phyloP scores from a whole-genome alignment of 371 early-diverging fungal species.

The Lichtheimia ornata region DNA sequence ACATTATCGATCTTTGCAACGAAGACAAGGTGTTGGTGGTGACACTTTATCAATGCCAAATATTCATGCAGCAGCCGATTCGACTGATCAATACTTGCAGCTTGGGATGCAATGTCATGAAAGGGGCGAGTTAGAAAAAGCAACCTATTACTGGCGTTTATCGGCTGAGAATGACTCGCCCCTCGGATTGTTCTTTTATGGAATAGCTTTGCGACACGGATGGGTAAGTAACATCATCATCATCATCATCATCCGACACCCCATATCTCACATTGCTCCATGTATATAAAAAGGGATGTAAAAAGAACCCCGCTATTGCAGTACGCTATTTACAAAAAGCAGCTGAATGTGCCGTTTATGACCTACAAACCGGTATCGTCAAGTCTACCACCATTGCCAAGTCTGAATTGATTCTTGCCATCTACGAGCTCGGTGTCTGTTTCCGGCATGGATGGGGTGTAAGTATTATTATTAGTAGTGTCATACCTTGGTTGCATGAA shows the following conservation, averaged over 20 bases:
- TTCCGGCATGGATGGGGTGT: constrained; percentile 96
- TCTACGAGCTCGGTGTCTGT: constrained; percentile 83
- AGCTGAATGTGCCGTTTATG: constrained; percentile 64
- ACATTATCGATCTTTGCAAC: neutral
- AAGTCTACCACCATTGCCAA: constrained; percentile 35
- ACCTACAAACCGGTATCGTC: constrained; percentile 17
- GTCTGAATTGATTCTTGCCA: constrained; percentile 72
- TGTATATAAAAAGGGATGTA: constrained; percentile 56
- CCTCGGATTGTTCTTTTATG: constrained; percentile 86
- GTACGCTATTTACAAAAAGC: constrained; percentile 80
- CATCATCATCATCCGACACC: neutral
- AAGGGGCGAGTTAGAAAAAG: constrained; percentile 74
- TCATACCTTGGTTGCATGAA: neutral
- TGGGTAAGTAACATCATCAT: constrained; percentile 55
- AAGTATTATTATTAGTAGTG: neutral
- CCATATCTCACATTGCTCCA: neutral
- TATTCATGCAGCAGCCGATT: neutral
- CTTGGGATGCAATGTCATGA: constrained; percentile 41
- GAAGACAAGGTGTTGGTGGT: neutral
- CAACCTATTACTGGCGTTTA: constrained; percentile 80
- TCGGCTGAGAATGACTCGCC: constrained; percentile 78
- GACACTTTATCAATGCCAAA: too few relatives aligned
- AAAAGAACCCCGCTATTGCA: constrained; percentile 61
- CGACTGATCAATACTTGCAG: constrained; percentile 15
- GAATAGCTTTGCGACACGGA: constrained; percentile 88